Conservation (phyloP, 2,329 filamentous ascomycete species). For the Arthrocladium fulminans region DNA sequence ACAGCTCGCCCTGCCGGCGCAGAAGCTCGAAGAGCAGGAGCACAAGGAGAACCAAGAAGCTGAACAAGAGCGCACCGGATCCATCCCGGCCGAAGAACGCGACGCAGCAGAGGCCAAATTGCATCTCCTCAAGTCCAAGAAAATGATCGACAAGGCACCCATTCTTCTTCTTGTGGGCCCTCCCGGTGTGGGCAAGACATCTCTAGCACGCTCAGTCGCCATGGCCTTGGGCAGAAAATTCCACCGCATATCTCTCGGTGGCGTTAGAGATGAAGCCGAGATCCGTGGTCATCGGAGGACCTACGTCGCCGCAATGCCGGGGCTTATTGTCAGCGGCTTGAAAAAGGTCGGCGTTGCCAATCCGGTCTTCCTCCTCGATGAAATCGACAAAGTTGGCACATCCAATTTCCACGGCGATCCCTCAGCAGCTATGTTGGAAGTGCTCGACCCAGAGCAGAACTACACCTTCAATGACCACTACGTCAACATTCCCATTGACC, state of each 20-base stretch:
- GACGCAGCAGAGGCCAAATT: slow-evolving; percentile 53
- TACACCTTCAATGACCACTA: slow-evolving; percentile 93
- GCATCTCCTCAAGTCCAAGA: slow-evolving; percentile 67
- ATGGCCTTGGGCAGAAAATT: slow-evolving; percentile 90
- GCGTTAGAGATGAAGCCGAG: slow-evolving; percentile 91
- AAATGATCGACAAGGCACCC: slow-evolving; percentile 87
- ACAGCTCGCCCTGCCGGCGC: slow-evolving; percentile 30
- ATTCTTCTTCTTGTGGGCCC: slow-evolving; percentile 90
- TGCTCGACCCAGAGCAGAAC: slow-evolving; percentile 95
- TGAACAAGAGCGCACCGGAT: slow-evolving; percentile 41
- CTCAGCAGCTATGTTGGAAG: slow-evolving; percentile 94
- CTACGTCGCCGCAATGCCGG: slow-evolving; percentile 98
- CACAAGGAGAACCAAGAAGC: slow-evolving; percentile 31
- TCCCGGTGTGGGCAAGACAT: slow-evolving; percentile 93
- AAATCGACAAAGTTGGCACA: slow-evolving; percentile 93
- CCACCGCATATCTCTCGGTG: slow-evolving; percentile 90
- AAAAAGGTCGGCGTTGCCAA: slow-evolving; percentile 95
- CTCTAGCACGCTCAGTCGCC: slow-evolving; percentile 84
- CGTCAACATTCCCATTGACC: slow-evolving; percentile 86
- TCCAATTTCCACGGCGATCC: slow-evolving; percentile 92
- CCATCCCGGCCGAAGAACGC: slow-evolving; percentile 48
- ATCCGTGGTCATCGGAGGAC: slow-evolving; percentile 90
- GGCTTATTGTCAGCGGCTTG: slow-evolving; percentile 82
- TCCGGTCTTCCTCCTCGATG: slow-evolving; percentile 88
- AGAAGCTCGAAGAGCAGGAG: slow-evolving; percentile 26